Evolutionary conservation across 2,329 filamentous ascomycete species (phyloP).

Genomic region (Alternaria sp.): DNA sequence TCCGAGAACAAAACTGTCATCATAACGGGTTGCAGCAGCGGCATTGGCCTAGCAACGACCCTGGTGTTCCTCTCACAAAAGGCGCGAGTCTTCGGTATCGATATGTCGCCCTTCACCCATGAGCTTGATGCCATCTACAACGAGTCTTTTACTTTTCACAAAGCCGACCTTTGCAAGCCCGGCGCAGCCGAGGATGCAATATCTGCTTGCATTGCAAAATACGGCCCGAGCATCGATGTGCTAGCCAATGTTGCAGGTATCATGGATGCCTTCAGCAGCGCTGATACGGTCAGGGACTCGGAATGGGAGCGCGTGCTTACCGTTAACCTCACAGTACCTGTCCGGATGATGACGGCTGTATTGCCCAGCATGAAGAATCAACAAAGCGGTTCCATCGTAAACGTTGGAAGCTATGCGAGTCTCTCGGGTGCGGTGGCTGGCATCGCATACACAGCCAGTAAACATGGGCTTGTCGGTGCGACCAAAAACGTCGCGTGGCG

Average conservation of each 20-base stretch:
- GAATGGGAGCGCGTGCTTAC: conserved; percentile 54
- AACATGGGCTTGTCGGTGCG: conserved; percentile 56
- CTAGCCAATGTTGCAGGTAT: conserved; percentile 57
- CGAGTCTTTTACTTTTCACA: conserved; percentile 27
- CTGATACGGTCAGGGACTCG: conserved; percentile 49
- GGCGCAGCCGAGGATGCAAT: conserved; percentile 25
- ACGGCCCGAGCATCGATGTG: conserved; percentile 45
- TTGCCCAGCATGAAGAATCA: conserved; percentile 53
- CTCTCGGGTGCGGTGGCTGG: conserved; percentile 53
- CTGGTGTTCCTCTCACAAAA: conserved; percentile 26
- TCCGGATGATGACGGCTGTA: conserved; percentile 56
- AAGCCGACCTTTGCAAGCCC: conserved; percentile 23
- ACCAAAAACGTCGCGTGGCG: conserved; percentile 60
- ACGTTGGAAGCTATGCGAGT: conserved; percentile 44
- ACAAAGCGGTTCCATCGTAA: conserved; percentile 53
- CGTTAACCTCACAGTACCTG: conserved; percentile 56
- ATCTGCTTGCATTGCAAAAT: conserved; percentile 24
- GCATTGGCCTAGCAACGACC: conserved; percentile 36
- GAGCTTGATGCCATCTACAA: neutral
- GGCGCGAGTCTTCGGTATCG: conserved; percentile 36
- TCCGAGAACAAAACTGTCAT: conserved; percentile 22
- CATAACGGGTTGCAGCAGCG: conserved; percentile 35
- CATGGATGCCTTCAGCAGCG: conserved; percentile 52
- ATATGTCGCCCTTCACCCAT: conserved; percentile 27
- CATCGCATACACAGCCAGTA: conserved; percentile 57